phyloP scores from a whole-genome alignment of 2,329 filamentous ascomycete genomes.

The Fusarium compactum region DNA sequence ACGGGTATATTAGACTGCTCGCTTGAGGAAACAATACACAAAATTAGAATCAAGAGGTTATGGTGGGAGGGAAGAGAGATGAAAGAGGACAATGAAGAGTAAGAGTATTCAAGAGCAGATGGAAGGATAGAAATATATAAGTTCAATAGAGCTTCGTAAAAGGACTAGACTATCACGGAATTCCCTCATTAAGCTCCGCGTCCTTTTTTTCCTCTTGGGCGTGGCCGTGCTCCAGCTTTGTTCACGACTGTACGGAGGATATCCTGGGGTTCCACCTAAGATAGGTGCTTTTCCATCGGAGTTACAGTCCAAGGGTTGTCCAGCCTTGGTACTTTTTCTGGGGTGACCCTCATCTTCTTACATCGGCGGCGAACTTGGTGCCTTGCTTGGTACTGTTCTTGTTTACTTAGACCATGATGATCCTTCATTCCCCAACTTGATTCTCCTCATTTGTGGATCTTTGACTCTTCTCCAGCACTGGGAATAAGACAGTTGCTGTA shows the following conservation, averaged over 20 bases:
- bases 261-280: constrained; percentile 30
- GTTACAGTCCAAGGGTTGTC: constrained; percentile 13
- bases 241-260: not conserved
- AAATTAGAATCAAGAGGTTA: too few species aligned
- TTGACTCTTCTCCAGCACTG: not conserved
- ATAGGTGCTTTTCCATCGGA: constrained; percentile 15
- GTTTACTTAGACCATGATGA: not conserved
- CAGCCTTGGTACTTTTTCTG: constrained; percentile 31
- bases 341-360: constrained; percentile 28
- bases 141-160: constrained; percentile 18
- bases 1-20: constrained; percentile 10
- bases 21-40: constrained; percentile 5
- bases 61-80: constrained; percentile 3
- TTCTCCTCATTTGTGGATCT: constrained; percentile 39
- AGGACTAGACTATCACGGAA: constrained; percentile 28
- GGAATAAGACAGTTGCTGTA: not conserved
- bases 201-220: constrained; percentile 8
- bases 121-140: constrained; percentile 38
- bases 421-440: constrained; percentile 13
- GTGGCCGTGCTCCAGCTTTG: constrained; percentile 9
- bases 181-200: constrained; percentile 41
- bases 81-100: constrained; percentile 5
- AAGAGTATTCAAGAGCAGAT: constrained; percentile 4
- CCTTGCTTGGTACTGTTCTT: constrained; percentile 11
- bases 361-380: constrained; percentile 30